Evolutionary conservation across 106 monocot species (phyloP).

Genomic region (Iris macrosiphon): DNA sequence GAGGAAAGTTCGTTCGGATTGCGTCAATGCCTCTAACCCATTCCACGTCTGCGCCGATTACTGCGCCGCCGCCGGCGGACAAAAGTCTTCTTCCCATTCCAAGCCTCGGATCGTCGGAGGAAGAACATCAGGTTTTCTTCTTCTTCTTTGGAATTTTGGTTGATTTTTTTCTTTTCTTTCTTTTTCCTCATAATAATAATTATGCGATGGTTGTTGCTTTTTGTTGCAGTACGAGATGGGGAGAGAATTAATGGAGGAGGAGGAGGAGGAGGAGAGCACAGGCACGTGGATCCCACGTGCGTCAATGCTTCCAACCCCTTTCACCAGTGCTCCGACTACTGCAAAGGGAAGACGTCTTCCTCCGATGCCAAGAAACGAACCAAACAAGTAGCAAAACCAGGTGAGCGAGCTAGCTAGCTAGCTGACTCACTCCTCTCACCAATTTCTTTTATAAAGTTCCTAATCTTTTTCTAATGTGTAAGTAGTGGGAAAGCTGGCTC

Average conservation of each 20-base stretch:
- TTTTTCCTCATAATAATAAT: neutral
- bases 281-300: conserved; percentile 8
- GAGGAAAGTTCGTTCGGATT: conserved; percentile 13
- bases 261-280: neutral
- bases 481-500: too few relatives aligned
- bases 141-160: neutral
- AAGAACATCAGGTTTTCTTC: neutral
- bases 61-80: conserved; percentile 17
- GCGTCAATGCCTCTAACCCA: conserved; percentile 32
- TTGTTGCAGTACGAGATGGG: neutral
- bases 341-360: too few relatives aligned
- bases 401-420: too few relatives aligned
- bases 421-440: too few relatives aligned
- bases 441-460: too few relatives aligned
- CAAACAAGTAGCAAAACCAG: too few relatives aligned
- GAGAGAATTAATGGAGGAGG: neutral
- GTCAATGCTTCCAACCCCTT: conserved; percentile 22
- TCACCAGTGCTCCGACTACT: conserved; percentile 13
- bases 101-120: neutral
- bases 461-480: too few relatives aligned
- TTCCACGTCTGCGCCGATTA: conserved; percentile 26
- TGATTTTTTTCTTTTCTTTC: neutral
- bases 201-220: neutral
- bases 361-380: too few relatives aligned
- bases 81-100: neutral